Conservation (phyloP, 352 stramenopile species). For the Aphanomyces astaci region DNA sequence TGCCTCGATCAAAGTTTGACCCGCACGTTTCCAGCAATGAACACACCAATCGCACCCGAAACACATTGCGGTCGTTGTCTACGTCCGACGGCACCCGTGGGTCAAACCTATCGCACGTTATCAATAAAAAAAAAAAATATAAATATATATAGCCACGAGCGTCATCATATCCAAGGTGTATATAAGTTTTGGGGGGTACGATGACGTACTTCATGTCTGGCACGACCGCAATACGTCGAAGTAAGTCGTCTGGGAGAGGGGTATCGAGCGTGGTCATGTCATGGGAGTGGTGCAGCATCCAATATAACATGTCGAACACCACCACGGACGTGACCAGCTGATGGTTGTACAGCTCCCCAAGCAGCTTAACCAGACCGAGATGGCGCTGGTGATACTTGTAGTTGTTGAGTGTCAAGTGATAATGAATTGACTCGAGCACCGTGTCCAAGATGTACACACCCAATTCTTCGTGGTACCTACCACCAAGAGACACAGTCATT, state of each 20-base stretch:
- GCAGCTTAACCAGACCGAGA: slow-evolving; percentile 87
- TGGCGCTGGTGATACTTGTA: slow-evolving; percentile 90
- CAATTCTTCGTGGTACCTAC: slow-evolving; percentile 81
- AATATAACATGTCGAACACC: slow-evolving; percentile 90
- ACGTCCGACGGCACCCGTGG: slow-evolving; percentile 82
- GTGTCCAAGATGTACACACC: slow-evolving; percentile 88
- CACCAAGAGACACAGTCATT: no score
- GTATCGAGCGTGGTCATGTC: slow-evolving; percentile 73
- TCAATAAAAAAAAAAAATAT: background rate
- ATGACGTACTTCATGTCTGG: slow-evolving; percentile 43
- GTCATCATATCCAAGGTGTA: no score
- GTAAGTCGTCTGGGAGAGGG: slow-evolving; percentile 36
- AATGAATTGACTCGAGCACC: slow-evolving; percentile 89
- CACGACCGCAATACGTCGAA: slow-evolving; percentile 54
- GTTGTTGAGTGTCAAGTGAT: slow-evolving; percentile 83
- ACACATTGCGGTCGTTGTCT: slow-evolving; percentile 88
- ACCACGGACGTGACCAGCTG: slow-evolving; percentile 87
- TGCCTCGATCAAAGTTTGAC: slow-evolving; percentile 65
- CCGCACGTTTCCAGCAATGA: slow-evolving; percentile 85
- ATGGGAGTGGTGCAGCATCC: slow-evolving; percentile 94
- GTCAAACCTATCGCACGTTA: slow-evolving; percentile 37
- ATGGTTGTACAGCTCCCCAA: slow-evolving; percentile 92
- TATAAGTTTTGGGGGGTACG: no score
- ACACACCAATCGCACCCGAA: slow-evolving; percentile 92
- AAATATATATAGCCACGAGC: no score